These are phyloP conservation scores for Talaromyces rugulosus DNA, from an alignment of 2,329 filamentous ascomycete genomes.

Conservation along the genomic window DNA sequence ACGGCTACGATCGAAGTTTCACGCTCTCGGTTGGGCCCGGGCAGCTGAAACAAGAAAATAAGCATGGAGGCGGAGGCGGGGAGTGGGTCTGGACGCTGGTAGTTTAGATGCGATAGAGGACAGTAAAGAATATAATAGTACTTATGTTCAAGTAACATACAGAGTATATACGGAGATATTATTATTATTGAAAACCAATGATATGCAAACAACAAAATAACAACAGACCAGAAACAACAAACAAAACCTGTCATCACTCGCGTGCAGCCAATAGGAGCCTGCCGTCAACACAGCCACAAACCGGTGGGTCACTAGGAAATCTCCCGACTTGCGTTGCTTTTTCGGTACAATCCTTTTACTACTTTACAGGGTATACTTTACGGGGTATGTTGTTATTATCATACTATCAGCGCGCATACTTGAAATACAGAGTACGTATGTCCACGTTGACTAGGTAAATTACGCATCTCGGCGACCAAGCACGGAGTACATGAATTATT, in stretches of 20 bases:
- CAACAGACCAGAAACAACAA: not conserved
- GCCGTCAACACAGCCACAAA: constrained; percentile 10
- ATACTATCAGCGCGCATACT: too few species aligned
- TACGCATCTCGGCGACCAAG: too few species aligned
- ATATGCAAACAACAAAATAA: not conserved
- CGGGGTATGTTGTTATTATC: too few species aligned
- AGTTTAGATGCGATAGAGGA: too few species aligned
- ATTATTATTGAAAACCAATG: too few species aligned
- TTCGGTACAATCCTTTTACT: not conserved
- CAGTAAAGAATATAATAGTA: too few species aligned
- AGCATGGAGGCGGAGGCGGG: not conserved
- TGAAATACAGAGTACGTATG: too few species aligned
- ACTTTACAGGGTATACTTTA: too few species aligned
- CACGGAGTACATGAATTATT: too few species aligned
- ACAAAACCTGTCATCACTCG: not conserved
- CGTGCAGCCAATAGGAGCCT: constrained; percentile 5
- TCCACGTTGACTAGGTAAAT: too few species aligned
- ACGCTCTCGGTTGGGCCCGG: not conserved
- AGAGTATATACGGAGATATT: too few species aligned
- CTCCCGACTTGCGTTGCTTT: not conserved
- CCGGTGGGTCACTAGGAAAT: constrained; percentile 4
- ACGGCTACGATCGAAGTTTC: not conserved
- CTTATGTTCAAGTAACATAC: too few species aligned
- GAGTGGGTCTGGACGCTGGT: not conserved
- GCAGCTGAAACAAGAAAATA: not conserved